These are phyloP conservation scores for Auriscalpium microsporum DNA, from an alignment of 768 basidiomycete genomes.

Conservation along the genomic window DNA sequence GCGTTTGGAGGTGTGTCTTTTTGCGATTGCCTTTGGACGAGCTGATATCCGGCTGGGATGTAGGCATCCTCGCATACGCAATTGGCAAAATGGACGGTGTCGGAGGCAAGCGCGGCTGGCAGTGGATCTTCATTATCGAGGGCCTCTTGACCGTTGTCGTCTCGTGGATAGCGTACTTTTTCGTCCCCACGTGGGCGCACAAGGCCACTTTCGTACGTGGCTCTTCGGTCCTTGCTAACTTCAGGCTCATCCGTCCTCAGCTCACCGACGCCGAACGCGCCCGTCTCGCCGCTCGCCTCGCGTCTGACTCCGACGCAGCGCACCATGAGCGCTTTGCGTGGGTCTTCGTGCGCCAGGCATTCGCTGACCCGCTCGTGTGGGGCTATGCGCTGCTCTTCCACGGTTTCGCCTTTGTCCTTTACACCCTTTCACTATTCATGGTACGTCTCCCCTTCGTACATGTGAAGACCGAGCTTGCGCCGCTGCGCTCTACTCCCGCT, in stretches of 20 bases:
- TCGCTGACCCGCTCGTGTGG: slow-evolving; percentile 52
- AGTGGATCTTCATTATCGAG: slow-evolving; percentile 58
- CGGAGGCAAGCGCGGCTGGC: slow-evolving; percentile 53
- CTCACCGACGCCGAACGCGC: slow-evolving; percentile 44
- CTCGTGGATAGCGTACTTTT: slow-evolving; percentile 40
- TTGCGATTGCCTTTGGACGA: too few species aligned
- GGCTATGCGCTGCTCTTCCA: slow-evolving; percentile 54
- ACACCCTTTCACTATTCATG: slow-evolving; percentile 52
- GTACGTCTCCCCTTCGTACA: slow-evolving; percentile 20
- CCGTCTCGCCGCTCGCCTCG: slow-evolving; percentile 40
- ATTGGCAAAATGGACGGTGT: slow-evolving; percentile 56
- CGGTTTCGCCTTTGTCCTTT: slow-evolving; percentile 50
- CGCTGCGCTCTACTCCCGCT: too few species aligned
- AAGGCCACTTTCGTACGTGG: slow-evolving; percentile 45
- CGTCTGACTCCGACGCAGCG: slow-evolving; percentile 46
- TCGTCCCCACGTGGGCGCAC: slow-evolving; percentile 53
- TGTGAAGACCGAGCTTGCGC: too few species aligned
- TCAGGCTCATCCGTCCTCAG: slow-evolving; percentile 21
- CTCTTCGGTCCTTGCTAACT: neutral
- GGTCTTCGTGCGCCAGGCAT: slow-evolving; percentile 46
- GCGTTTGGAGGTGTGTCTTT: slow-evolving; percentile 49
- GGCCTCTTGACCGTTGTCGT: slow-evolving; percentile 42
- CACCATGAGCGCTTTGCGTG: slow-evolving; percentile 48
- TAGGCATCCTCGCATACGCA: slow-evolving; percentile 48
- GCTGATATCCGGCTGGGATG: neutral